phyloP scores from a whole-genome alignment of 805 yeast genomes.

The Suhomyces tanzawaensis region DNA sequence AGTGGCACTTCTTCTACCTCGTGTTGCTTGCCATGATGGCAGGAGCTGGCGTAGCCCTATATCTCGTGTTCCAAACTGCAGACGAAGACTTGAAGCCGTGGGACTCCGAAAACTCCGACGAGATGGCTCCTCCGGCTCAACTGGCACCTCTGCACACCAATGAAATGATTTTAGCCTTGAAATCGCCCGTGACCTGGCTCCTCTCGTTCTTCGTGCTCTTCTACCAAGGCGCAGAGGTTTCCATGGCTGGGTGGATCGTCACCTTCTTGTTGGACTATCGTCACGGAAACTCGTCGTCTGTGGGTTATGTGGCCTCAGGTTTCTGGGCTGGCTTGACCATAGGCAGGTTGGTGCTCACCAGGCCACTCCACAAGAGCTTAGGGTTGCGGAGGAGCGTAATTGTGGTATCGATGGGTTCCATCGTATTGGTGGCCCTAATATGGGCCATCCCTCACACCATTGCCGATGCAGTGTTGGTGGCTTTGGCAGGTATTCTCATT shows the following conservation, averaged over 20 bases:
- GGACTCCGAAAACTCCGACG: constrained; percentile 17
- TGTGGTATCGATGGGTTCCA: constrained; percentile 30
- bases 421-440: constrained; percentile 38
- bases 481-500: constrained; percentile 55
- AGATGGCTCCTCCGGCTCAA: neutral
- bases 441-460: constrained; percentile 49
- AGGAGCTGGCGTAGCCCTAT: constrained; percentile 29
- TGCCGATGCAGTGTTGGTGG: constrained; percentile 46
- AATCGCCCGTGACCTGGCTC: constrained; percentile 42
- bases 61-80: constrained; percentile 48
- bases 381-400: constrained; percentile 48
- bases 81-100: constrained; percentile 43
- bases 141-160: constrained; percentile 17
- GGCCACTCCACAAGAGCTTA: constrained; percentile 31
- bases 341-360: constrained; percentile 56
- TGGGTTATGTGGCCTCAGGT: constrained; percentile 66
- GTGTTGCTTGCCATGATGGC: constrained; percentile 44
- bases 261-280: constrained; percentile 59
- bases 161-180: constrained; percentile 37
- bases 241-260: constrained; percentile 70
- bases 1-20: constrained; percentile 55
- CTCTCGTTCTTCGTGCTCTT: constrained; percentile 54
- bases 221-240: constrained; percentile 69
- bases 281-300: constrained; percentile 41
- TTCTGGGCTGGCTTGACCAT: constrained; percentile 70